Evolutionary conservation across 169 alveolate species (phyloP), one percentile per base, ranked within the genome.

Genomic region (Prorocentrum cordatum): DNA sequence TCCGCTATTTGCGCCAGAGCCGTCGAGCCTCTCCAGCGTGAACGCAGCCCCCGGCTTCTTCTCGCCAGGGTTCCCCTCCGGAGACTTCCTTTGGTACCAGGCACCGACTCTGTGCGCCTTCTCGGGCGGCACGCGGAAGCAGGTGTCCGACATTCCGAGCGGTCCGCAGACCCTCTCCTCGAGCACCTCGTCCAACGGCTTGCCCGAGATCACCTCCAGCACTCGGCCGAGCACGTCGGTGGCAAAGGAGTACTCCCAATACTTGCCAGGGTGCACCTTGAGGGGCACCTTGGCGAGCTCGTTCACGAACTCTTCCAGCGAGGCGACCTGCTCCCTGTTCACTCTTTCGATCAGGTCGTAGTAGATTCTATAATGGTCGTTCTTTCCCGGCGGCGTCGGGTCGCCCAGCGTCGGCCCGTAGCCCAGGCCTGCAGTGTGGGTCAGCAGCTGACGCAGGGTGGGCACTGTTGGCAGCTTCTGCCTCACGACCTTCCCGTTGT

Each of bases 151-250:
- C 87, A 77, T 77, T 62, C 59, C 59, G 64, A 77, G 66, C 0
- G 87, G 87, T 1, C 87, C 87, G 42, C 87, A 77, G 24, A 77
- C 22, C 18, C 87, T 36, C 62, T 77, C 87, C 27, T 77, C 87
- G 71, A 77, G 36, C 64, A 77, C 20, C 31, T 29, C 87, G 73
- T 77, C 87, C 87, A 77, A 33, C 54, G 87, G 73, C 87, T 75
- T 50, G 58, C 59, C 85, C 42, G 85, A 70, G 2, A 75, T 75
- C 59, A 75, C 42, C 58, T 75, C 85, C 38, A 75, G 70, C 29
- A 75, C 84, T 72, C 36, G 54, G 84, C 16, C 62, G 26, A 0
- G 58, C 24, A 45, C 1, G 58, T 1, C 12, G 58, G 12, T 45
- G 58, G 22, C 10, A 50, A 0, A 6, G n/a, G 10, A 18, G 35